phyloP scores from a whole-genome alignment of 345 rosid genomes.

The Sapria himalayana region DNA sequence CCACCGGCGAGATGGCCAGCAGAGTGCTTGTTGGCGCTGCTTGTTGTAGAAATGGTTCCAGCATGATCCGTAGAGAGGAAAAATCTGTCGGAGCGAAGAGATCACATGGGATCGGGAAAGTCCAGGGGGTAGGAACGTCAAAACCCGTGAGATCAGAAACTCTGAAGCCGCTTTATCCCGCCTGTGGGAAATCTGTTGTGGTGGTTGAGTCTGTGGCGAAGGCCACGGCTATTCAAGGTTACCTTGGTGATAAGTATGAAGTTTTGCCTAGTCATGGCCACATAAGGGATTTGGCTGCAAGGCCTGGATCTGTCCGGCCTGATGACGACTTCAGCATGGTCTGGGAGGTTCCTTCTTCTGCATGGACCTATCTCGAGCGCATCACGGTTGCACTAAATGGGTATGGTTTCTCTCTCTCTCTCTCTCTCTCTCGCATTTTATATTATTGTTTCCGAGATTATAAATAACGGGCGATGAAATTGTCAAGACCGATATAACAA shows the following conservation, averaged over 20 bases:
- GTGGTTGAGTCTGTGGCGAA: conserved; percentile 87
- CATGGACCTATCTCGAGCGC: conserved; percentile 97
- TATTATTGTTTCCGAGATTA: conserved; percentile 1
- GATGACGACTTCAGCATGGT: conserved; percentile 96
- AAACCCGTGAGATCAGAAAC: conserved; percentile 19
- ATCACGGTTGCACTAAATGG: conserved; percentile 72
- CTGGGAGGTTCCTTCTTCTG: conserved; percentile 94
- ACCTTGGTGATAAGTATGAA: conserved; percentile 77
- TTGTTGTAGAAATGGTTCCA: conserved; percentile 18
- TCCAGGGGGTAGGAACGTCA: conserved; percentile 16
- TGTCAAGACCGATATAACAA: too few species aligned
- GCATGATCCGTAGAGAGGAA: conserved; percentile 16
- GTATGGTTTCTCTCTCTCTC: conserved; percentile 20
- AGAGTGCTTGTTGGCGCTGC: conserved; percentile 15
- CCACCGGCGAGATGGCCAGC: conserved; percentile 8
- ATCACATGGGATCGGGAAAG: conserved; percentile 15
- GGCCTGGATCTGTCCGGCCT: conserved; percentile 95
- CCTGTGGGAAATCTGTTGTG: conserved; percentile 63
- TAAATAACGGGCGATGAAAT: too few species aligned
- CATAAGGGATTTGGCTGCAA: conserved; percentile 85
- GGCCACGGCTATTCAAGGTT: conserved; percentile 85
- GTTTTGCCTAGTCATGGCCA: conserved; percentile 96
- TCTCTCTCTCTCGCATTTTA: too few species aligned
- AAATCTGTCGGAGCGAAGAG: conserved; percentile 14
- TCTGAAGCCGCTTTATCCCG: conserved; percentile 49